These are phyloP conservation scores for Phytopythium aichiense DNA, from an alignment of 352 stramenopile genomes.

Conservation along the genomic window DNA sequence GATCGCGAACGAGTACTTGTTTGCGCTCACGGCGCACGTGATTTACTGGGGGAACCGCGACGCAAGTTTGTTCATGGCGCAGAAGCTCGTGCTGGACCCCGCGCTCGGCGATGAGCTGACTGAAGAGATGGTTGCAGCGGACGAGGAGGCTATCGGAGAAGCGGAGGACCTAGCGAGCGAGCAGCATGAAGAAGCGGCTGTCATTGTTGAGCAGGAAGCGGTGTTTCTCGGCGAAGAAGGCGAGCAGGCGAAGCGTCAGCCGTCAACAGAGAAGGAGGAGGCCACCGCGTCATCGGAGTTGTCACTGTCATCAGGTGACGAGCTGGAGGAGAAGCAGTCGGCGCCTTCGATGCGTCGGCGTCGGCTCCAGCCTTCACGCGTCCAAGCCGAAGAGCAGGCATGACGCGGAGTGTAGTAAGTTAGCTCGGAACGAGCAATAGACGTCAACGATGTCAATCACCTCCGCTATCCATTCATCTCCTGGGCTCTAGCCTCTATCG, in stretches of 20 bases:
- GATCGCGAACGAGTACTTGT: slow-evolving; percentile 93
- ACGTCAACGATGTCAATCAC: too few species aligned
- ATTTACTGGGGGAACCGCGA: slow-evolving; percentile 93
- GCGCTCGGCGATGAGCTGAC: slow-evolving; percentile 26
- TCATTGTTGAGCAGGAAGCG: slow-evolving; percentile 1
- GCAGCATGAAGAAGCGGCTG: slow-evolving; percentile 8
- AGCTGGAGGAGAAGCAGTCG: slow-evolving; percentile 11
- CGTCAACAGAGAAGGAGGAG: slow-evolving; percentile 23
- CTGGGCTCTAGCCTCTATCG: too few species aligned
- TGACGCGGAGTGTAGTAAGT: background rate
- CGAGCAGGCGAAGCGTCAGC: background rate
- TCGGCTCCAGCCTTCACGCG: background rate
- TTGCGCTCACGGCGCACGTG: slow-evolving; percentile 88
- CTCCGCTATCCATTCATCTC: too few species aligned
- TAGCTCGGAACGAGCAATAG: too few species aligned
- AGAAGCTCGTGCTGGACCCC: slow-evolving; percentile 81
- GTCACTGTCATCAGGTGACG: slow-evolving; percentile 22
- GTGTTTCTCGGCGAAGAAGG: background rate
- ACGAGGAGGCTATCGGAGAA: slow-evolving; percentile 7
- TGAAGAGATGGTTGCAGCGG: slow-evolving; percentile 1
- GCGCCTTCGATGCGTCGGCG: slow-evolving; percentile 10
- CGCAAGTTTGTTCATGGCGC: slow-evolving; percentile 88
- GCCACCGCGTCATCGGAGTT: slow-evolving; percentile 33
- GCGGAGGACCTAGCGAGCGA: slow-evolving; percentile 1
- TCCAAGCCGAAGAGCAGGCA: background rate